Evolutionary conservation across 148 eudicot genomes (phyloP), one percentile per base, ranked within the genome.

Genomic region (Camellia japonica): DNA sequence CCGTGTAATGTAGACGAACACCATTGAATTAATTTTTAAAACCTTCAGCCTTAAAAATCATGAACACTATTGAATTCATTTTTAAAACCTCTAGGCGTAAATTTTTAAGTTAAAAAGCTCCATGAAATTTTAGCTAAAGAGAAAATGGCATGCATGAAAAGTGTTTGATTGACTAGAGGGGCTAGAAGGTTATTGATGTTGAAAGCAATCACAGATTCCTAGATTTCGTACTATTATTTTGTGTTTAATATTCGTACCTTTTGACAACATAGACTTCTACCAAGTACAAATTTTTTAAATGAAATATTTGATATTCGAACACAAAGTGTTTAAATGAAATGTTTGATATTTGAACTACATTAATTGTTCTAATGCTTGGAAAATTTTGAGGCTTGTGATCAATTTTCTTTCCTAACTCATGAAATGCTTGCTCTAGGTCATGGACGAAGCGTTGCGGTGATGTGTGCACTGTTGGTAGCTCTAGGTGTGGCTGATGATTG

Each of bases 371-470:
- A 11, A 47, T n/a, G 74, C 74, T 70, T 70, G 15, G 56, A 18
- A n/a, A 70, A 47, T 13, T 75, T 14, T 38, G 58, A 65, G 64
- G 54, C 68, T 55, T 46, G 44, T 44, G 2, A 42, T 23, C 20
- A 46, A 38, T 60, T 68, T 60, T 47, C 12, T 47, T 68, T 75
- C 20, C 15, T 58, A 58, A 75, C n/a, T 56, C 59, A 78, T 14
- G 23, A 55, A 59, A 56, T 76, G 77, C 82, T 83, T 61, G 68
- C 46, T 81, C 46, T 80, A 95, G 98, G 98, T 62, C 97, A 95
- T 78, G 97, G 97, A 74, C 85, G 98, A 86, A 95, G 98, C 76
- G 97, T 95, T 47, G 97, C 98, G 13, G 97, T 95, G 23, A 89
- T 83, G 89, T 95, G 97, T 55, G 97, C 97, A 0, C 47, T 95